Percentiles rank a stretch among this genome's conserved stretches.
phyloP scores from a whole-genome alignment of 139 green algal species.

The Micromonas commoda region DNA sequence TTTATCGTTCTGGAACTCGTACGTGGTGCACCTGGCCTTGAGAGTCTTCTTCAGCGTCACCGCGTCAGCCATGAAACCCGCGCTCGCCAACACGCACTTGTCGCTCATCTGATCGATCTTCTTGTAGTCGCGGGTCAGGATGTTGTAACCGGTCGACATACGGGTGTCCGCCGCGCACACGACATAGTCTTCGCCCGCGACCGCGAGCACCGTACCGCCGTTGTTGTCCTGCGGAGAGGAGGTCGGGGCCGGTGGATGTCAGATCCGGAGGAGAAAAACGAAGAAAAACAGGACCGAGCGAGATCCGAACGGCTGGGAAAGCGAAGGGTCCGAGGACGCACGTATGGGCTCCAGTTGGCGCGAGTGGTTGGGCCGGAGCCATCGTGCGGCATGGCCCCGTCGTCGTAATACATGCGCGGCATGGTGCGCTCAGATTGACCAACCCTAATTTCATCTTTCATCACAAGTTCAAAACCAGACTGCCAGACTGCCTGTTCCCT shows the following conservation, averaged over 20 bases:
- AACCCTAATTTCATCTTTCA: no score
- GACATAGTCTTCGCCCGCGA: constrained; percentile 92
- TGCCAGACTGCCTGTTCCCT: no score
- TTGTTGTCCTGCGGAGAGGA: constrained; percentile 35
- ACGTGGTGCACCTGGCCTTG: constrained; percentile 23
- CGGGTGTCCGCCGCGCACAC: constrained; percentile 87
- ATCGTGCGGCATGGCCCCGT: not conserved
- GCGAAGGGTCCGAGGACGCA: not conserved
- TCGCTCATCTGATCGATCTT: constrained; percentile 77
- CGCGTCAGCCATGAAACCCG: constrained; percentile 86
- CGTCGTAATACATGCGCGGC: not conserved
- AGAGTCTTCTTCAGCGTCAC: constrained; percentile 80
- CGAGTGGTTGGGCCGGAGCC: not conserved
- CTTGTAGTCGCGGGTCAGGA: constrained; percentile 76
- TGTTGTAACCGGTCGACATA: constrained; percentile 91
- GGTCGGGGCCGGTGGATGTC: not conserved
- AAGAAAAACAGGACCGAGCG: not conserved
- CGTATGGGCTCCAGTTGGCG: not conserved
- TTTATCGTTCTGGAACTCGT: constrained; percentile 77
- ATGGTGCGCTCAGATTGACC: not conserved
- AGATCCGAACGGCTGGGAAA: not conserved
- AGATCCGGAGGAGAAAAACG: not conserved
- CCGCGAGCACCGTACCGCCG: constrained; percentile 65
- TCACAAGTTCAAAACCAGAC: no score
- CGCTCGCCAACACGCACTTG: constrained; percentile 75